Base-by-base conservation (phyloP, 2,329 filamentous ascomycete species). In the Phyllosticta citriasiana region DNA sequence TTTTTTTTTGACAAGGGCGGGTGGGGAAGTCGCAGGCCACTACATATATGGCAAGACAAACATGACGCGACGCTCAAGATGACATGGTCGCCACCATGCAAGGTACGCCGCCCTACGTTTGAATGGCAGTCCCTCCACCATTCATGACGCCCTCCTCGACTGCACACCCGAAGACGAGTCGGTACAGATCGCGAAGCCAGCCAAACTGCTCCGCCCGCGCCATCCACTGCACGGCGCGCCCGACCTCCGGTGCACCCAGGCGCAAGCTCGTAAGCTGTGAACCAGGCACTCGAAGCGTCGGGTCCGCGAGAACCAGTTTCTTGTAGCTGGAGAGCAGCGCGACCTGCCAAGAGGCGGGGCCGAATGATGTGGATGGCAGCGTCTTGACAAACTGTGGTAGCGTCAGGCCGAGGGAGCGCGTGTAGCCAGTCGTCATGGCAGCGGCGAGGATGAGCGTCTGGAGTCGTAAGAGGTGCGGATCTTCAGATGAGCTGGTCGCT, bases 361-460 rank as follows among this genome's bases (percentile, higher is more conserved):
- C 92, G 69, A 97, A 97, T 0, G 89, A 87, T 19, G 88, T 89
- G 0, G 84, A 80, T 0, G 89, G 88, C 4, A 96, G 79, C 10
- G 82, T 80, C 68, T 91, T 88, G 56, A 93, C 86, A 69, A 94
- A 96, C 1, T 82, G 79, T 27, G 90, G 87, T 2, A 97, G 77
- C 0, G 82, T 82, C 12, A 78, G 75, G 2, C 79, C 22, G 2
- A 76, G 70, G 22, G 84, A 80, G 8, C 89, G 87, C 63, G 84
- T 82, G 74, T 88, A 96, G 10, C 91, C 91, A 2, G 88, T 83
- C 69, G 93, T 92, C 77, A 93, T 86, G 25, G 91, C 92, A 0
- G 92, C 91, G 71, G 91, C 91, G 51, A 95, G 79, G 33, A 95
- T 85, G 9, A 97, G 80, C 14, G 87, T 80, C 73, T 92, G 94